These are phyloP conservation scores for Arthrobotrys megalospora DNA, from an alignment of 2,329 filamentous ascomycete species.

Conservation along the genomic window DNA sequence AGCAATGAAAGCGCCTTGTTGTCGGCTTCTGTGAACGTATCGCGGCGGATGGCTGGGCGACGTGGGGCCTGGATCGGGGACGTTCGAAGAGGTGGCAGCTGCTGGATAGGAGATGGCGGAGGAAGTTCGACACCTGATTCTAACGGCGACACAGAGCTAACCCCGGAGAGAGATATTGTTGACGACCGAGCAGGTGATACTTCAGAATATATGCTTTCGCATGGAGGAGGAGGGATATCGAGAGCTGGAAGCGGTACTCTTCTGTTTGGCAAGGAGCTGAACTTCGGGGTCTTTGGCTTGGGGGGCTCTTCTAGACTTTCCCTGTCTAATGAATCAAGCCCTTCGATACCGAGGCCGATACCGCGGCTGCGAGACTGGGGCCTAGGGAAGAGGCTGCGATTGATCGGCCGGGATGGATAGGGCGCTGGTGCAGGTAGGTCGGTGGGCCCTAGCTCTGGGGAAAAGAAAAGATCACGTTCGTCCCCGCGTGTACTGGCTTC, in stretches of 20 bases:
- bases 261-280: slow-evolving; percentile 44
- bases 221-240: slow-evolving; percentile 20
- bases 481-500: slow-evolving; percentile 53
- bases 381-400: slow-evolving; percentile 51
- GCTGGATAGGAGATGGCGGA: slow-evolving; percentile 48
- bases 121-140: slow-evolving; percentile 41
- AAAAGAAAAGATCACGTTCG: slow-evolving; percentile 58
- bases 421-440: slow-evolving; percentile 21
- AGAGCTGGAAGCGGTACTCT: slow-evolving; percentile 37
- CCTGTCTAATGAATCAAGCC: slow-evolving; percentile 11
- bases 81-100: slow-evolving; percentile 30
- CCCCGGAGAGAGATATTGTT: slow-evolving; percentile 30
- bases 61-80: slow-evolving; percentile 8
- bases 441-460: slow-evolving; percentile 49
- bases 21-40: slow-evolving; percentile 57
- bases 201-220: slow-evolving; percentile 30
- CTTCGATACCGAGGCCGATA: slow-evolving; percentile 55
- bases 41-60: slow-evolving; percentile 2
- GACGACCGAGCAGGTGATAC: slow-evolving; percentile 48
- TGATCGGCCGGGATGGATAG: slow-evolving; percentile 17
- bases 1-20: slow-evolving; percentile 49
- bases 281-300: slow-evolving; percentile 25
- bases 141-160: slow-evolving; percentile 53
- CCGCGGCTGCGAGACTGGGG: slow-evolving; percentile 19
- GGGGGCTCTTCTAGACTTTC: background rate